Evolutionary conservation across 2,329 filamentous ascomycete genomes (phyloP), one percentile per base, ranked within the genome.

Genomic region (Sordariomycetes sp.): DNA sequence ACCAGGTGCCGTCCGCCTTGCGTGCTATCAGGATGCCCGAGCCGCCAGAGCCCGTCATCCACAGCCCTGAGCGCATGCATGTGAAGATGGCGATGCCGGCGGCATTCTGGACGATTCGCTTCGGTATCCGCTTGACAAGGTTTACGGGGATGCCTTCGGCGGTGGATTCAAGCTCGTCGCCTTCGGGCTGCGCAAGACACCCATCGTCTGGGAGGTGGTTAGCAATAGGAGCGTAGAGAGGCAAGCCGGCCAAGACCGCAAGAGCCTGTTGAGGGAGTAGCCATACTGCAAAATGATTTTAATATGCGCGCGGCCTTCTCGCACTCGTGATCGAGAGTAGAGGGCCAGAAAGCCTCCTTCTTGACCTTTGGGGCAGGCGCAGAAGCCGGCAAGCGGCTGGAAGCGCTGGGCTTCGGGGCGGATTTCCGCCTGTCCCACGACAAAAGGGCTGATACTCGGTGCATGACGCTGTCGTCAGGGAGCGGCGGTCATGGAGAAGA

Each of bases 41-140:
- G 45, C 92, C 92, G 32, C 91, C 91, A 17, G 90, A 91, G 52
- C 92, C 92, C 52, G 89, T 92, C 63, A 95, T 79, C 88, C 91
- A 96, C 35, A 96, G 74, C 13, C 92, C 92, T 15, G 89, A 92
- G 59, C 92, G 85, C 90, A 96, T 95, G 34, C 90, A 95, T 1
- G 91, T 96, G 73, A 96, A 96, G 63, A 97, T 89, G 57, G 90
- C 91, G 59, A 97, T 79, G 12, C 90, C 92, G 63, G 92, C 90
- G 32, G 91, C 90, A 71, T 94, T 89, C 66, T 88, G 83, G 63
- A 97, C 89, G 58, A 96, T 89, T 65, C 86, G 80, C 58, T 85
- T 75, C 0, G 92, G 92, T 32, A 97, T 96, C 73, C 90, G 94
- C 71, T 92, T 89, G 55, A 77, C 70, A 20, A 89, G 66, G 53